Base-by-base conservation (phyloP, 805 yeast genomes). In the Hanseniaspora singularis region DNA sequence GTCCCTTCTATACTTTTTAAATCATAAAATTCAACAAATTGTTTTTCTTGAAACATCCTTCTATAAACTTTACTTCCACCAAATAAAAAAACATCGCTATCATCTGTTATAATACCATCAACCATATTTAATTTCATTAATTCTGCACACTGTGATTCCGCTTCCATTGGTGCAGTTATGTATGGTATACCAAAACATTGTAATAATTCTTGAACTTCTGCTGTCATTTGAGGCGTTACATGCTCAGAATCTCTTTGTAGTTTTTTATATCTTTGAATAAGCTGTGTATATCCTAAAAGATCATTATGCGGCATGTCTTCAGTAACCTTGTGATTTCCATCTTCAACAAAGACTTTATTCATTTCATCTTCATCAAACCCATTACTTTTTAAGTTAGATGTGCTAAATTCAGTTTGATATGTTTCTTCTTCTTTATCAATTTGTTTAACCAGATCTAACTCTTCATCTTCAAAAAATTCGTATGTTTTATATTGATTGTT, bases 131-230 rank as follows among this genome's bases (percentile, higher is more conserved):
- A 61, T n/a, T 62, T 57, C 33, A 76, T 62, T 6, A 92, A 64
- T 53, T 81, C 84, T 0, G 95, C 96, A 64, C 99, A 92, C 57
- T 92, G 98, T 0, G 98, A 97, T 64, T 92, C 99, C 1, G 98
- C 98, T 63, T 92, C 99, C 88, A 86, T 86, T 1, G 98, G 99
- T 0, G 98, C 96, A 0, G 95, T 84, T 9, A 92, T 73, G 54
- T 76, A 92, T 0, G 99, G 99, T 4, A 92, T 82, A 1, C 98
- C 98, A 68, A 92, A 92, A 46, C 89, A 64, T 24, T 81, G 73
- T 8, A 92, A 66, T 34, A 92, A 67, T 52, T 87, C 95, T 63
- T 92, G 96, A 16, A 94, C 92, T 58, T 92, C 97, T 32, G 70
- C 69, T 20, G 89, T 73, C 96, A 92, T 92, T 1, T 74, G 74